Base-by-base conservation (phyloP, 225 moss, liverwort and hornwort species). In the Climacium dendroides region DNA sequence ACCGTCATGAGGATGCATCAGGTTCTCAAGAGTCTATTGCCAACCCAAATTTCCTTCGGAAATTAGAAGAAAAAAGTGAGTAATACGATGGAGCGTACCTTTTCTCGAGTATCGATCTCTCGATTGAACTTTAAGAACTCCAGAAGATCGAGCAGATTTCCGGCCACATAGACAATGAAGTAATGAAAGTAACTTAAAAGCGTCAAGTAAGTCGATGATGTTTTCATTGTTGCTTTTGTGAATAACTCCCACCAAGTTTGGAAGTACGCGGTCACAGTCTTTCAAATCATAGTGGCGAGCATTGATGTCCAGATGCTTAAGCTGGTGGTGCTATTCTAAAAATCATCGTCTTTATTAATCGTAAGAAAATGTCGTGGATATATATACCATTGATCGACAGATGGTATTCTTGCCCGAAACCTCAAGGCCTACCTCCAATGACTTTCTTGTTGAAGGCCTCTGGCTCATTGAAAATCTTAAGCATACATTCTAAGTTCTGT, bases 81-180 rank as follows among this genome's bases (percentile, higher is more conserved):
- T 32, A n/a, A 39, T 20, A 5, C 6, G 69, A 72, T 87, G 11
- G 54, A 89, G 35, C 39, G 41, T 61, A 93, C 93, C 93, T 90
- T 90, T 53, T 86, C 54, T 41, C 60, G 74, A 55, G 72, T 67
- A 29, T 82, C 86, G 30, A 92, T 83, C 78, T 90, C 88, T 89
- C 79, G 87, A 67, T 82, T 84, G 72, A 90, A 93, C 43, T 89
- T 89, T 19, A 87, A 60, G 50, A 83, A 86, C 59, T 94, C 93
- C 79, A 98, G 72, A 74, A 96, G 89, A 88, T 98, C 96, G 72
- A 96, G 95, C 26, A 98, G 78, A 34, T 94, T 93, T 63, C 96
- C 96, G 66, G 95, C 93, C 74, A 96, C 64, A 81, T 96, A 98
- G 60, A 96, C 96, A 43, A 96, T 60, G 32, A 91, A 88, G 85